Evolutionary conservation across 2,329 filamentous ascomycete species (phyloP), one percentile per base, ranked within the genome.

Genomic region (Stenocarpella maydis): DNA sequence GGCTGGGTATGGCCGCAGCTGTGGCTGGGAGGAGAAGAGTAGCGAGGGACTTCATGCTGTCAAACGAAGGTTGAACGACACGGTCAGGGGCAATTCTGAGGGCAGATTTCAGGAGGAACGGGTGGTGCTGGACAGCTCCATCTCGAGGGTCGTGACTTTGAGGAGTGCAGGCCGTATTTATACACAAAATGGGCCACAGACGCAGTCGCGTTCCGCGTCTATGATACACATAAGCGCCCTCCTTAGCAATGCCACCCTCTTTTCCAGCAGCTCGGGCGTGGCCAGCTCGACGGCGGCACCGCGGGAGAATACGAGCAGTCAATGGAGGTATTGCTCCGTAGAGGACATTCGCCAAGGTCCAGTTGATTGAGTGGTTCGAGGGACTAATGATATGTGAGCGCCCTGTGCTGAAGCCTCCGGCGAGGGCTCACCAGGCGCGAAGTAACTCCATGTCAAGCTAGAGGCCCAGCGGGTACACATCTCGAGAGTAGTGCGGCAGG

Each of bases 1-100:
- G 58, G 77, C 31, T 24, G 55, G 71, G 77, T 19, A 63, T n/a
- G 65, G 82, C 81, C 49, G 74, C 78, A 70, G 74, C 81, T 34
- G 83, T 78, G 43, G 72, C 77, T 65, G 79, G 81, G 49, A 78
- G 74, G 71, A 82, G 74, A 67, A 80, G 73, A 58, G 79, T 58
- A 54, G 74, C 66, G 74, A 77, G 73, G 69, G 74, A 78, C 73
- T 78, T 78, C 81, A 83, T 83, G 71, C 72, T 82, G 77, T 65
- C 68, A 61, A 64, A 37, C 43, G 43, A 14, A 24, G 58, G 31
- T 45, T 41, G 67, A 49, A 34, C 28, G 45, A 61, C 54, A 37
- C 47, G 65, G 50, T 47, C 69, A 61, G 60, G 52, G 60, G 69
- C 28, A 47, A n/a, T 69, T 45, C 66, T 52, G 69, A 67, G 65